Percentiles rank a stretch among this genome's conserved stretches.
phyloP scores from a whole-genome alignment of 352 stramenopile species.

The Phytophthora citrophthora region DNA sequence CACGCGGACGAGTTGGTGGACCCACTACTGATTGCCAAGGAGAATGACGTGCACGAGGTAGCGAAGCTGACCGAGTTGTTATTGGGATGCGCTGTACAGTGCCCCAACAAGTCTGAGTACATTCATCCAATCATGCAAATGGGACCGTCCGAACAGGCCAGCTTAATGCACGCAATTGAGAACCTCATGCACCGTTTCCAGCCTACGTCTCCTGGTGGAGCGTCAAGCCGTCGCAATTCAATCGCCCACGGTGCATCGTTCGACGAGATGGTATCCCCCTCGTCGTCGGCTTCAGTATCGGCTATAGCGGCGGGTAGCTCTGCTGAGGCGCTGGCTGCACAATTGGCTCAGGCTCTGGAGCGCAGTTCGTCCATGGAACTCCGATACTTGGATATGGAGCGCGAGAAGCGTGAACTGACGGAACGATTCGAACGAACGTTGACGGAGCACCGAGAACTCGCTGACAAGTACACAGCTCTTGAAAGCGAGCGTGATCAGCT shows the following conservation, averaged over 20 bases:
- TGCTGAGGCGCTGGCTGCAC: conserved; percentile 51
- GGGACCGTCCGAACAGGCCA: conserved; percentile 75
- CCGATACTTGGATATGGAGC: conserved; percentile 78
- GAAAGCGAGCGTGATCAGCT: conserved; percentile 78
- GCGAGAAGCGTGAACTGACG: conserved; percentile 76
- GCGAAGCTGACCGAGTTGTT: conserved; percentile 76
- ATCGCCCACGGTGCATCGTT: conserved; percentile 55
- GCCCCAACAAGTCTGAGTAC: conserved; percentile 81
- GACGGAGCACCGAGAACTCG: conserved; percentile 54
- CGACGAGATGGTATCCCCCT: conserved; percentile 54
- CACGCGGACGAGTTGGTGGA: conserved; percentile 76
- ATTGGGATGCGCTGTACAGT: conserved; percentile 81
- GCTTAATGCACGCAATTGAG: conserved; percentile 87
- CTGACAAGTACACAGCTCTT: conserved; percentile 51
- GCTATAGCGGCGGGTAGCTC: conserved; percentile 43
- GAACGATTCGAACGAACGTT: conserved; percentile 72
- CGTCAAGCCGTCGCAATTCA: conserved; percentile 33
- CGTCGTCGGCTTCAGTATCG: conserved; percentile 34
- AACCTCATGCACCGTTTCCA: conserved; percentile 85
- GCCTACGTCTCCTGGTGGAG: conserved; percentile 49
- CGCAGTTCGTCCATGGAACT: conserved; percentile 75
- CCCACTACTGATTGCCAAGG: conserved; percentile 68
- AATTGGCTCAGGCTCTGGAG: conserved; percentile 71
- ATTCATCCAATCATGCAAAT: conserved; percentile 89
- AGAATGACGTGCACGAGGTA: conserved; percentile 72